Evolutionary conservation across 441 rosid genomes (phyloP).

Genomic region (Populus hybrid): DNA sequence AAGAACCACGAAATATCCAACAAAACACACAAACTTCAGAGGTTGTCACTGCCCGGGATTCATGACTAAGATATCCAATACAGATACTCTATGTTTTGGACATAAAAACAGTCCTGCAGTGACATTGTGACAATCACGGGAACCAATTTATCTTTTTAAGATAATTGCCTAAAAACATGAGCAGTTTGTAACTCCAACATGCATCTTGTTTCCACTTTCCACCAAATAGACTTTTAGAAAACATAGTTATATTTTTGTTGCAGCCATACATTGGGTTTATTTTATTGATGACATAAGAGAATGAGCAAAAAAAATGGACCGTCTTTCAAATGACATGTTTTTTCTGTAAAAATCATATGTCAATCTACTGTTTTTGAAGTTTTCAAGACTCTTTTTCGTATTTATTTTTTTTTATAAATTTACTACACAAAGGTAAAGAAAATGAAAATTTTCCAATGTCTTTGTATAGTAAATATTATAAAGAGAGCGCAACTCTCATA

Average conservation of each 20-base stretch:
- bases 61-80: background rate
- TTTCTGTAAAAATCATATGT: too few species aligned
- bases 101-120: background rate
- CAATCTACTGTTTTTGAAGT: too few species aligned
- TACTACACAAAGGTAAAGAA: too few species aligned
- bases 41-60: background rate
- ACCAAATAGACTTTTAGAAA: background rate
- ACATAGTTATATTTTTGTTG: background rate
- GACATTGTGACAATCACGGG: background rate
- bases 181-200: background rate
- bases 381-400: too few species aligned
- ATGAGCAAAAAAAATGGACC: background rate
- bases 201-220: background rate
- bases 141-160: background rate
- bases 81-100: background rate
- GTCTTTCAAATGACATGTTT: too few species aligned
- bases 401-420: too few species aligned
- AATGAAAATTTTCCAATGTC: too few species aligned
- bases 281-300: background rate
- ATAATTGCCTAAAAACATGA: background rate
- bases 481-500: too few species aligned
- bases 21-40: background rate
- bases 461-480: too few species aligned
- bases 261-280: background rate
- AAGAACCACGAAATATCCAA: background rate